Evolutionary conservation across 495 filamentous ascomycete species (phyloP), one percentile per base, ranked within the genome.

Genomic region (Pseudoneurospora amorphoporcata): DNA sequence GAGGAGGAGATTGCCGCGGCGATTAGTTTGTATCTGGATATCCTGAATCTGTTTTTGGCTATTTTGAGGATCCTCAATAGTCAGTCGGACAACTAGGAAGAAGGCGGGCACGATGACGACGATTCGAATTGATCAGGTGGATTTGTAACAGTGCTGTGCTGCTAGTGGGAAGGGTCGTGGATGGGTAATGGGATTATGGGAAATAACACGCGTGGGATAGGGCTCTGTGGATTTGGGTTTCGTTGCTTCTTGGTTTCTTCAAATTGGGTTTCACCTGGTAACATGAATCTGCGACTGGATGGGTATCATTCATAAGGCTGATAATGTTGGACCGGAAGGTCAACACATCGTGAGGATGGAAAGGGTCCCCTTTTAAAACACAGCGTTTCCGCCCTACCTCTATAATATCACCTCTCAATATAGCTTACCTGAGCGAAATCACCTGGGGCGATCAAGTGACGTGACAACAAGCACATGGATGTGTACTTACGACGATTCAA

Each of bases 1-100:
- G 95, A 99, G 83, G 95, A 99, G 87, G 95, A 99, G 87, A 98
- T 99, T 79, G 94, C 94, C 1, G 95, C 95, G 69, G 91, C 94
- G 1, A 97, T 99, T 79, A 92, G 92, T 78, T 87, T 99, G 68
- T 99, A 99, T 80, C 84, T 99, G 47, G 95, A 99, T 81, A 90
- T 99, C 76, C 91, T 99, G 83, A 99, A 99, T 84, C 82, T 99
- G 76, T 99, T 99, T 88, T 83, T 99, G 74, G 91, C 91, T 42
- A 97, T 97, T 79, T 86, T 97, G 74, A 86, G 94, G 76, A 97
- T 97, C 73, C 86, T 97, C 76, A 97, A 97, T 81, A 91, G 88
- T 81, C 92, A 94, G 84, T 88, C 86, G 76, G 94, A 94, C 82
- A 95, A 96, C 85, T 95, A 87, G 77, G 35, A 69, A 38, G 37